Conservation (phyloP, 1,284 basidiomycete species). For the Blastosporella zonata region DNA sequence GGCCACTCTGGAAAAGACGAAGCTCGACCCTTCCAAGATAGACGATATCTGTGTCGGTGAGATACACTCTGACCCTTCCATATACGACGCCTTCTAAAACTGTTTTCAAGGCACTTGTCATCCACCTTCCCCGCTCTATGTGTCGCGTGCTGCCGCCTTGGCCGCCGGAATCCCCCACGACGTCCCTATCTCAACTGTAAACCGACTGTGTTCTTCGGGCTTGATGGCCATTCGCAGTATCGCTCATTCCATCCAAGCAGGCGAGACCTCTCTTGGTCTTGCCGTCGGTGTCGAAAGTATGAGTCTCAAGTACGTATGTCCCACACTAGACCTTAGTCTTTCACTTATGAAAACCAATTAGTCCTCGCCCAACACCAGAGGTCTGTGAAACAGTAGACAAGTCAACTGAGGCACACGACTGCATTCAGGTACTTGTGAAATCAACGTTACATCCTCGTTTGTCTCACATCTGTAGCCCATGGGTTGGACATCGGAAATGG, state of each 20-base stretch:
- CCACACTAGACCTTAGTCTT: slow-evolving; percentile 1
- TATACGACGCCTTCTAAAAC: background rate
- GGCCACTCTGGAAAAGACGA: slow-evolving; percentile 43
- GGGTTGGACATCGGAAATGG: slow-evolving; percentile 92
- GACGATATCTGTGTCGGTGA: slow-evolving; percentile 81
- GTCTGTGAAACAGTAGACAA: slow-evolving; percentile 56
- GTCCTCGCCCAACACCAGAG: slow-evolving; percentile 75
- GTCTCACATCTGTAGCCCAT: slow-evolving; percentile 61
- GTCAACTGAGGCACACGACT: slow-evolving; percentile 64
- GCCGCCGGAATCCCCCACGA: slow-evolving; percentile 78
- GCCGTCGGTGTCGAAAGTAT: slow-evolving; percentile 85
- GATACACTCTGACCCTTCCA: slow-evolving; percentile 20
- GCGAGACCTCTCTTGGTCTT: slow-evolving; percentile 70
- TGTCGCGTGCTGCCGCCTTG: slow-evolving; percentile 76
- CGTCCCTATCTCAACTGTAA: slow-evolving; percentile 78
- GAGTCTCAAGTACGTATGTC: slow-evolving; percentile 63
- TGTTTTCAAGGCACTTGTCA: slow-evolving; percentile 67
- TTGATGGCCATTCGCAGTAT: slow-evolving; percentile 82
- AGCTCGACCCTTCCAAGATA: slow-evolving; percentile 52
- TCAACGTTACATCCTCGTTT: background rate
- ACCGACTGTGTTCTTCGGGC: slow-evolving; percentile 82
- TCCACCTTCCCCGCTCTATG: slow-evolving; percentile 78
- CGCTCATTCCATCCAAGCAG: slow-evolving; percentile 73
- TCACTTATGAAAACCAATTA: slow-evolving; percentile 27
- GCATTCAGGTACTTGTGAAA: slow-evolving; percentile 55